Evolutionary conservation across 345 rosid species (phyloP).

Genomic region (Citrus glauca): DNA sequence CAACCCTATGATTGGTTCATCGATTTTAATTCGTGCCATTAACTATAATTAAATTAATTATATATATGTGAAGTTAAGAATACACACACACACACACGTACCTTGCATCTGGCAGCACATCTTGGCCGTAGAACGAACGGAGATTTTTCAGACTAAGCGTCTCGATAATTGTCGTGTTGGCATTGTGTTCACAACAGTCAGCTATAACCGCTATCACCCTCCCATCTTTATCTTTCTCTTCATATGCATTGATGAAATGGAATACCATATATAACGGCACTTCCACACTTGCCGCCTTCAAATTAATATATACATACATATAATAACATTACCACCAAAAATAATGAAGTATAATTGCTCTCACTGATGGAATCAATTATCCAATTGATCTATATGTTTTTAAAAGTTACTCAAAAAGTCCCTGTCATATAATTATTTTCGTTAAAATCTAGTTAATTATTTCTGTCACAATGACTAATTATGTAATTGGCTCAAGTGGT

Average conservation of each 20-base stretch:
- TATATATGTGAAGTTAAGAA: not conserved
- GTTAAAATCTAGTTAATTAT: too few relatives aligned
- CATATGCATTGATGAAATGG: conserved; percentile 94
- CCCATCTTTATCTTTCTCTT: conserved; percentile 78
- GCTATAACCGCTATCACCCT: conserved; percentile 58
- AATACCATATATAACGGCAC: conserved; percentile 82
- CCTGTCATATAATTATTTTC: too few relatives aligned
- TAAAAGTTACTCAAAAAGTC: too few relatives aligned
- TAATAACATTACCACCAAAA: too few relatives aligned
- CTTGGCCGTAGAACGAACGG: conserved; percentile 52
- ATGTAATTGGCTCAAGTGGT: too few relatives aligned
- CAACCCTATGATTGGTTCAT: conserved; percentile 47
- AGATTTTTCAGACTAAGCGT: conserved; percentile 70
- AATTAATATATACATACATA: too few relatives aligned
- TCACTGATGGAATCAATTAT: too few relatives aligned
- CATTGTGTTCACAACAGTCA: conserved; percentile 91
- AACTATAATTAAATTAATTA: too few relatives aligned
- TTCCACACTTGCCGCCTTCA: conserved; percentile 91
- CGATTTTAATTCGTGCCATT: not conserved
- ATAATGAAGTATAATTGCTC: too few relatives aligned
- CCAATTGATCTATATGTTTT: too few relatives aligned
- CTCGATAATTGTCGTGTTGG: conserved; percentile 73
- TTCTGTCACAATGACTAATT: too few relatives aligned
- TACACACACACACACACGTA: not conserved
- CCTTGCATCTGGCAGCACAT: conserved; percentile 86